Conservation (phyloP, 2,329 filamentous ascomycete species). For the Cladorrhinum sp. region DNA sequence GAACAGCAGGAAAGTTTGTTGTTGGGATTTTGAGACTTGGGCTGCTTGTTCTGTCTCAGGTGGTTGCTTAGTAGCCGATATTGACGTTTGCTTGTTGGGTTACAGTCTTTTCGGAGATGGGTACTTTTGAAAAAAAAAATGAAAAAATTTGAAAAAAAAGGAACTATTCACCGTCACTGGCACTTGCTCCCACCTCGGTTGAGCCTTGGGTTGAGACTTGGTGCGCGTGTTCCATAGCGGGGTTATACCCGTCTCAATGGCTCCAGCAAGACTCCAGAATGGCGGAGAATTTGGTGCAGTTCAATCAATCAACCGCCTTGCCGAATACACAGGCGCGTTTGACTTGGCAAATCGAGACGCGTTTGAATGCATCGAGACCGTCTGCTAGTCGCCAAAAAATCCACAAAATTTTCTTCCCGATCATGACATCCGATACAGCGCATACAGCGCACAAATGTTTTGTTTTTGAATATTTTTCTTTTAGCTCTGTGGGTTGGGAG, state of each 20-base stretch:
- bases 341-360: slow-evolving; percentile 1
- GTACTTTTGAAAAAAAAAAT: not conserved
- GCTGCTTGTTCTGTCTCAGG: not conserved
- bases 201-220: not conserved
- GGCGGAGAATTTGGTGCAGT: not conserved
- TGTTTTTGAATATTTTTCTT: not conserved
- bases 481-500: not conserved
- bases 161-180: not conserved
- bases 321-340: not conserved
- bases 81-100: not conserved
- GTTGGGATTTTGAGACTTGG: not conserved
- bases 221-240: not conserved
- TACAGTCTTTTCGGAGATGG: not conserved
- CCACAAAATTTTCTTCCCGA: not conserved
- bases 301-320: not conserved
- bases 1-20: not conserved
- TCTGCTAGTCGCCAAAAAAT: not conserved
- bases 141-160: too few relatives aligned
- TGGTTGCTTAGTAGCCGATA: not conserved
- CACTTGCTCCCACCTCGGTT: not conserved
- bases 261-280: not conserved
- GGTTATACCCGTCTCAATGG: not conserved
- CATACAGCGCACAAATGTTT: not conserved
- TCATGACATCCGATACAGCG: not conserved
- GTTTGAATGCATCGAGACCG: not conserved